These are phyloP conservation scores for Syzygium malaccense DNA, from an alignment of 441 rosid species.

Conservation along the genomic window DNA sequence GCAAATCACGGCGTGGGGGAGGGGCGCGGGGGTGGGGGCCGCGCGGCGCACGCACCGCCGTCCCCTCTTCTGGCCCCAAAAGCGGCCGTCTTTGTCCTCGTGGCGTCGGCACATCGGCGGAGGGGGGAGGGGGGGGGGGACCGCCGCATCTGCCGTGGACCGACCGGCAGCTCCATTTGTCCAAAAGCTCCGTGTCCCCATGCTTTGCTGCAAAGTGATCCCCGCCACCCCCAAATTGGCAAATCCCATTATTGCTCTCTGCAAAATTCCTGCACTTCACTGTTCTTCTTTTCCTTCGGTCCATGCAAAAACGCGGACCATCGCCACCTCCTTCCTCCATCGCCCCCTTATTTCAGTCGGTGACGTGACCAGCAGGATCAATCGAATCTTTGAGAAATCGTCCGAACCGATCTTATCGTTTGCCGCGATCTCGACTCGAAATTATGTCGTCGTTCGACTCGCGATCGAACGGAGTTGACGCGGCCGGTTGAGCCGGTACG, in stretches of 20 bases:
- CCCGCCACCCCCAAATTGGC: neutral
- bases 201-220: neutral
- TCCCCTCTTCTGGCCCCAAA: neutral
- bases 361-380: fast-evolving
- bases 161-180: slow-evolving; percentile 14
- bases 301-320: neutral
- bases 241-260: neutral
- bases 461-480: fast-evolving
- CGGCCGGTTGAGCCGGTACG: fast-evolving
- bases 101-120: neutral
- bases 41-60: neutral
- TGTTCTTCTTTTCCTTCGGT: neutral
- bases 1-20: neutral
- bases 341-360: fast-evolving
- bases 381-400: neutral
- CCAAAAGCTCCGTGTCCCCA: neutral
- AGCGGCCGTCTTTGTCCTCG: neutral
- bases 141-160: slow-evolving; percentile 10
- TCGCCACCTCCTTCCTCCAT: fast-evolving
- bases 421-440: fast-evolving
- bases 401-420: fast-evolving
- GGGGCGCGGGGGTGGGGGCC: neutral
- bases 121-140: too few species aligned
- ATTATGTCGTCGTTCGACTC: fast-evolving
- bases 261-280: neutral